Evolutionary conservation across 208 protist genomes (phyloP), one percentile per base, ranked within the genome.

Genomic region (Leishmania aethiopica): DNA sequence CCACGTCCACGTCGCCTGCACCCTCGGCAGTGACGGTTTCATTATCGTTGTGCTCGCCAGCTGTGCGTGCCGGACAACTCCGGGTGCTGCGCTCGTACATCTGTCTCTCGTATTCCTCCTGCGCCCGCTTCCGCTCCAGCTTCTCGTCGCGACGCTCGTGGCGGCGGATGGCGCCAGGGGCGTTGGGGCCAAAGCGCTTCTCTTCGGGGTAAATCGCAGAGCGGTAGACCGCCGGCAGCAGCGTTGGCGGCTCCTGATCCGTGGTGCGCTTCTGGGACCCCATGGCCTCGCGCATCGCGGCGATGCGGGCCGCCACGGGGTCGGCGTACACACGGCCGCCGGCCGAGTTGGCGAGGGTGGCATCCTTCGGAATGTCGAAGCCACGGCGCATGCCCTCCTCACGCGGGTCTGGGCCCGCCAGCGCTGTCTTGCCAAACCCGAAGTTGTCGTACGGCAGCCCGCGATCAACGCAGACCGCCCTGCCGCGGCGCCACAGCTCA

Each of bases 131-230:
- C 25, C 92, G 89, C 28, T 89, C 83, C 15, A 97, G 86, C 91
- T 96, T 97, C 28, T 93, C 93, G 17, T 88, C 88, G 76, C 94
- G 94, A 11, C 89, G 90, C 80, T 97, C 93, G 81, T 94, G 85
- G 37, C 94, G 92, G 49, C 86, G 89, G 37, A 97, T 90, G 35
- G 94, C 93, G 64, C 92, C 89, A 1, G 92, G 90, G 22, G 90
- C 94, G 78, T 93, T 89, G 7, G 94, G 94, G 22, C 94, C 94
- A 79, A 97, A 97, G 13, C 88, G 90, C 71, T 90, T 89, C 76
- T 93, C 85, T 57, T 86, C 80, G 25, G 83, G 82, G 32, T 91
- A 78, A 67, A 94, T 94, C n/a, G 93, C 95, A 7, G 93, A 91
- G 75, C 89, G 87, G 87, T 97, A 96, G 40, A 95, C 80, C 40